Evolutionary conservation across 129 eudicot species (phyloP).

Genomic region (Erigeron canadensis): DNA sequence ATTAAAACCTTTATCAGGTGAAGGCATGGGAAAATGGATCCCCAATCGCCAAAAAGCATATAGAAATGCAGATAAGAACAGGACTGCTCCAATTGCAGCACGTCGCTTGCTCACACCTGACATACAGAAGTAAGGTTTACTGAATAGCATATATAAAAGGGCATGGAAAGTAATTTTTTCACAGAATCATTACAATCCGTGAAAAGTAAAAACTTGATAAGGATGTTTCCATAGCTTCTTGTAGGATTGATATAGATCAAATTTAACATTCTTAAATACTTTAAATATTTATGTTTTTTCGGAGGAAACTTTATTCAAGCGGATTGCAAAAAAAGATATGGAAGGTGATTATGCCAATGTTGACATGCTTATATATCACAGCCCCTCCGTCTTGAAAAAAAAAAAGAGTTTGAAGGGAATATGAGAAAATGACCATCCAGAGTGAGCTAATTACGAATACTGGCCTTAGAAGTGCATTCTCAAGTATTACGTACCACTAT

Average conservation of each 20-base stretch:
- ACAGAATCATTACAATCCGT: no score
- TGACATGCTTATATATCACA: neutral
- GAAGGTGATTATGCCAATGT: constrained; percentile 8
- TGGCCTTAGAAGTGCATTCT: constrained; percentile 17
- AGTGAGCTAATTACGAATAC: constrained; percentile 12
- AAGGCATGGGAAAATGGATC: constrained; percentile 98
- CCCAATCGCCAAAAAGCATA: constrained; percentile 99
- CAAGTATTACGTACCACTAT: constrained; percentile 52
- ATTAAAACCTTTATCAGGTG: constrained; percentile 89
- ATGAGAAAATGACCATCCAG: constrained; percentile 2
- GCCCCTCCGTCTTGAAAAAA: neutral
- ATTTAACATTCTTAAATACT: neutral
- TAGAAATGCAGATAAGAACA: constrained; percentile 72
- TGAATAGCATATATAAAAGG: neutral
- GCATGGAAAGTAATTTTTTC: neutral
- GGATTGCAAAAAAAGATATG: neutral
- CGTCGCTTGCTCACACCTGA: constrained; percentile 89
- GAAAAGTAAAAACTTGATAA: no score
- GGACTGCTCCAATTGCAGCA: constrained; percentile 86
- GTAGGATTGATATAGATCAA: neutral
- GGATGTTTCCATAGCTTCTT: no score
- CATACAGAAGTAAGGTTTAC: constrained; percentile 19
- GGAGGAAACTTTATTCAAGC: neutral
- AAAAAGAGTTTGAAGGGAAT: neutral
- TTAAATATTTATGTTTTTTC: neutral